Conservation (phyloP, 192 early-diverging fungal species). For the Coemansia sp. region DNA sequence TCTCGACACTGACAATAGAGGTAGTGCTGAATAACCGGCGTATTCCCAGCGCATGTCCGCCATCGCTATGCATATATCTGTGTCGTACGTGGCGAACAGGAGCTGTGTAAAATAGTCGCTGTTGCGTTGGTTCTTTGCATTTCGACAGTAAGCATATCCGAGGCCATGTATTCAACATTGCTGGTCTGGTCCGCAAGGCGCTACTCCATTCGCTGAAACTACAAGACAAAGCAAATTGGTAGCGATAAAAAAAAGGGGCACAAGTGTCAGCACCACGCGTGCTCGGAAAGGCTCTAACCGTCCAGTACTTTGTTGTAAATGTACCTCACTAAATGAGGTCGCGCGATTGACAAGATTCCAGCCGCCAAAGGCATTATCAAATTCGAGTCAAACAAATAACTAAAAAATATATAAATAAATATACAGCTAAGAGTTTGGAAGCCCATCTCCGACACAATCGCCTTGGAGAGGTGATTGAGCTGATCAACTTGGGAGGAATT, state of each 20-base stretch:
- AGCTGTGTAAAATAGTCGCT: not conserved
- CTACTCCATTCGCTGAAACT: not conserved
- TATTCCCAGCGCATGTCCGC: not conserved
- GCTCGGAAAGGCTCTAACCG: not conserved
- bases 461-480: not conserved
- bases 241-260: no score
- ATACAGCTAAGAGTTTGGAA: not conserved
- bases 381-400: not conserved
- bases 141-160: not conserved
- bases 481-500: not conserved
- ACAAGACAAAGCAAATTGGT: not conserved
- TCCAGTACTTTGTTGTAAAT: not conserved
- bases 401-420: not conserved
- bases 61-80: not conserved
- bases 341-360: not conserved
- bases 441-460: not conserved
- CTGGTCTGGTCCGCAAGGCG: not conserved
- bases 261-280: not conserved
- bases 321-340: constrained; percentile 7
- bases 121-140: not conserved
- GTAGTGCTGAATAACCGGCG: not conserved
- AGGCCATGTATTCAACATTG: not conserved
- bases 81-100: not conserved
- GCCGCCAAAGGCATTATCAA: not conserved
- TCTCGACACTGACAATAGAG: not conserved